Base-by-base conservation (phyloP, 2,329 filamentous ascomycete species). In the Aspergillus chevalieri region DNA sequence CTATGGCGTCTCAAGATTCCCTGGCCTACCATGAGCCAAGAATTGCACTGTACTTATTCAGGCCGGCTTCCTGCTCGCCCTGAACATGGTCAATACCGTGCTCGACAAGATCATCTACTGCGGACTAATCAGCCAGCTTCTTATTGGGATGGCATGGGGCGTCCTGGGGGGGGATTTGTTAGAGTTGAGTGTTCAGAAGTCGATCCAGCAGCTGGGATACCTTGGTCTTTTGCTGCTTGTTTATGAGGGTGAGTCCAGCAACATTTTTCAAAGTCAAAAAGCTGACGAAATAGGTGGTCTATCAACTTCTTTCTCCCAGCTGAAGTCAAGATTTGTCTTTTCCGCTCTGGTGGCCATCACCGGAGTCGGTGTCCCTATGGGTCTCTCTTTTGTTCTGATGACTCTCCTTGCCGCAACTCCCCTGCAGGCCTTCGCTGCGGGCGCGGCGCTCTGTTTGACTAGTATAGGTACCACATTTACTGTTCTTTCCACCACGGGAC, bases 181-280 rank as follows among this genome's bases (percentile, higher is more conserved):
- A 0, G 70, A 73, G 0, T 17, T 49, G 0, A 69, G 76, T 3
- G 66, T 74, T 1, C 76, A 90, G 65, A 60, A 76, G 15, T 73
- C 74, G 0, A 72, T 87, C 24, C 77, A 84, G 19, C 78, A 86
- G 51, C 64, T 90, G 1, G 87, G 87, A 0, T 91, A 90, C 60
- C 66, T 90, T 0, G 86, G 87, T 0, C 64, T 90, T n/a, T 77
- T 90, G 6, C 68, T 88, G 22, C 68, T 90, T 1, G 85, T 90
- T 0, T 89, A 82, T 62, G 83, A 89, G 73, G 84, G 82, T 77
- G 6, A 9, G 42, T 8, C 21, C 21, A 6, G 21, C 10, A 38
- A 4, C 34, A 12, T 14, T 14, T 5, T 38, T n/a, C 34, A 38
- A 38, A 38, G n/a, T 17, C 3, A 7, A 17, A 7, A 14, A 3